Evolutionary conservation across 2,329 filamentous ascomycete genomes (phyloP).

Genomic region (Aspergillus glaucus): DNA sequence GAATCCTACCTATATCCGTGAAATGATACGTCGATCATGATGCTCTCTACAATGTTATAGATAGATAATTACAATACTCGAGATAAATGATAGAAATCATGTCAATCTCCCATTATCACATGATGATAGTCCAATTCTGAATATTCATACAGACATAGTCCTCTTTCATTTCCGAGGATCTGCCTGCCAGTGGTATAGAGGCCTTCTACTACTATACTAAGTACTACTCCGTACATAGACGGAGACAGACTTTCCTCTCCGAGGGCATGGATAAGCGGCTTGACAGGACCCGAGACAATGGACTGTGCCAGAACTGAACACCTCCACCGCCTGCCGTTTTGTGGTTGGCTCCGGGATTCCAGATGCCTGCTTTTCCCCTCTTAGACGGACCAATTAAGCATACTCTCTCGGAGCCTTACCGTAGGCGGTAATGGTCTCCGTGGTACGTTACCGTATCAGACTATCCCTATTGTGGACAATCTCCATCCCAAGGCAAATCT

Average conservation of each 20-base stretch:
- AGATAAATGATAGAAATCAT: neutral
- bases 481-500: neutral
- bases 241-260: neutral
- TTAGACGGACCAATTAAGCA: neutral
- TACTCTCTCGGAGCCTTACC: neutral
- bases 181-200: neutral
- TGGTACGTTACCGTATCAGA: neutral
- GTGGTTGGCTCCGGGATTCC: neutral
- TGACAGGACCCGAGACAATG: slow-evolving; percentile 22
- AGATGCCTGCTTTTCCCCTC: neutral
- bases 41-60: neutral
- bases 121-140: neutral
- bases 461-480: neutral
- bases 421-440: neutral
- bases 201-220: too few species aligned
- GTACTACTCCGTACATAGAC: too few species aligned
- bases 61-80: neutral
- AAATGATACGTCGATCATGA: too few species aligned
- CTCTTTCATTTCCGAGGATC: neutral
- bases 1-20: too few species aligned
- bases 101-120: neutral
- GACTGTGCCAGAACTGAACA: slow-evolving; percentile 3
- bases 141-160: neutral
- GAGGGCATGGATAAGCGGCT: neutral
- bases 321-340: neutral